These are phyloP conservation scores for Arthrobotrys sinensis DNA, from an alignment of 2,329 filamentous ascomycete species.

Conservation along the genomic window DNA sequence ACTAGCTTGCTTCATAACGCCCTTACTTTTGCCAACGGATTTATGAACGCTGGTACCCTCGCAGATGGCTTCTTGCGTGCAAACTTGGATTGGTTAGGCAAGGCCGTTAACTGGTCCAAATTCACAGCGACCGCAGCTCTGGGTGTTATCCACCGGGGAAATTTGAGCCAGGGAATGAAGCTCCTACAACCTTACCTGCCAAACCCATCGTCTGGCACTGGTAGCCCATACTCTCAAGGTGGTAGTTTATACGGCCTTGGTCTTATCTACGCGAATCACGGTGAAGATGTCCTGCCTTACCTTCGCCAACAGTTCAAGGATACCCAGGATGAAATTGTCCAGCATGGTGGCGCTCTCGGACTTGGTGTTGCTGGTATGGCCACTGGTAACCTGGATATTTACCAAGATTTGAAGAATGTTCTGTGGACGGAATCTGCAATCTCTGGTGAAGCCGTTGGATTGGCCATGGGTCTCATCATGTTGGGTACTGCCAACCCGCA, in stretches of 20 bases:
- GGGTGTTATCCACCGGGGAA: conserved; percentile 96
- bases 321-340: conserved; percentile 86
- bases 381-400: conserved; percentile 89
- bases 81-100: conserved; percentile 97
- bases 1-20: conserved; percentile 99
- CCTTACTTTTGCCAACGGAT: conserved; percentile 96
- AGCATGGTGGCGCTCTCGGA: conserved; percentile 94
- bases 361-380: conserved; percentile 98
- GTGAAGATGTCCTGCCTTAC: conserved; percentile 87
- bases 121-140: conserved; percentile 97
- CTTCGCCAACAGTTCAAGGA: conserved; percentile 78
- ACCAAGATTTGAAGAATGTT: conserved; percentile 89
- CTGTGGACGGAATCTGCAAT: conserved; percentile 94
- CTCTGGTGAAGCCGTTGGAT: conserved; percentile 94
- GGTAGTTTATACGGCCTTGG: conserved; percentile 96
- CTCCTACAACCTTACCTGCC: conserved; percentile 95
- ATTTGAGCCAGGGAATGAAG: conserved; percentile 92
- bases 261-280: conserved; percentile 97
- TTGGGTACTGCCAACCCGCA: conserved; percentile 95
- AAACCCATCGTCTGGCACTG: conserved; percentile 80
- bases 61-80: conserved; percentile 99
- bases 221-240: conserved; percentile 95
- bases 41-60: conserved; percentile 99
- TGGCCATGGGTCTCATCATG: conserved; percentile 98
- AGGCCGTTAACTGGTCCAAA: conserved; percentile 99